Percentiles rank a stretch among this genome's conserved stretches.
Conservation (phyloP, 192 early-diverging fungal genomes). For the Oehlia diaphana region DNA sequence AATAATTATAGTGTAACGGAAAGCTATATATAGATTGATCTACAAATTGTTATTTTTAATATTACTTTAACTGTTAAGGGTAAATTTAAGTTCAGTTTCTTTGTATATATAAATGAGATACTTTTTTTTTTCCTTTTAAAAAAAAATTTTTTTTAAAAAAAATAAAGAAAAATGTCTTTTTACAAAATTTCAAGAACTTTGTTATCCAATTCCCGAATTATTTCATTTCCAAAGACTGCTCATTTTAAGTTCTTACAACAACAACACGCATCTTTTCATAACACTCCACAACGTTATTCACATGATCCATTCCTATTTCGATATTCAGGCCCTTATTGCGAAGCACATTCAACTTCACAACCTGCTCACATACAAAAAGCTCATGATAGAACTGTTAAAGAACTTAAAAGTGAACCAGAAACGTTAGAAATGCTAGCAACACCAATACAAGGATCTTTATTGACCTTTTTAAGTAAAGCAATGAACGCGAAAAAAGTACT, state of each 20-base stretch:
- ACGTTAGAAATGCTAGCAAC: constrained; percentile 44
- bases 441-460: constrained; percentile 48
- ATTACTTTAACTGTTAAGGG: too few relatives aligned
- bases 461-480: constrained; percentile 51
- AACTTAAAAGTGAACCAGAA: background rate
- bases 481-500: constrained; percentile 53
- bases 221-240: background rate
- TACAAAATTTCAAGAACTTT: background rate
- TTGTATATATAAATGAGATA: too few relatives aligned
- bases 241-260: background rate
- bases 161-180: background rate
- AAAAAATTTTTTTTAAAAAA: background rate
- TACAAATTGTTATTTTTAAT: too few relatives aligned
- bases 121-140: too few relatives aligned
- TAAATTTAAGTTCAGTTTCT: too few relatives aligned
- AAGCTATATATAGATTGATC: too few relatives aligned
- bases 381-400: background rate
- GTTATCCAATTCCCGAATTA: background rate
- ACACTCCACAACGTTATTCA: background rate
- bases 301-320: background rate
- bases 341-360: background rate
- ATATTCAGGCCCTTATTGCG: background rate
- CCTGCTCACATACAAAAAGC: background rate
- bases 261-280: background rate
- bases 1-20: too few relatives aligned